Conservation (phyloP, 108 stramenopile genomes). For the Schizochytrium sp. region DNA sequence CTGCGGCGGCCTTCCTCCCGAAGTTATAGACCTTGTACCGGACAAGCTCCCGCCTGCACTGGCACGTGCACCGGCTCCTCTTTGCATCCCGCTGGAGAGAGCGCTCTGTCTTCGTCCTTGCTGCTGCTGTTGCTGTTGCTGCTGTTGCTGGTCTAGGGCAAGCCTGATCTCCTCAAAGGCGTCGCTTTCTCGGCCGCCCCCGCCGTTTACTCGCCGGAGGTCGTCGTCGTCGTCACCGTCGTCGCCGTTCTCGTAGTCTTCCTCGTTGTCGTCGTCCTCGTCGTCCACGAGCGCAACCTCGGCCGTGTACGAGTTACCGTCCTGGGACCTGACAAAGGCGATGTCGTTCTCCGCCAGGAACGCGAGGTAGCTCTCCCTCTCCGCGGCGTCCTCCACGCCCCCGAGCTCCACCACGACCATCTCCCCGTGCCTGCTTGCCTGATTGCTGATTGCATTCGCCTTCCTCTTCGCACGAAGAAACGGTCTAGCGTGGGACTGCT, state of each 20-base stretch:
- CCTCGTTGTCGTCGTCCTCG: not conserved
- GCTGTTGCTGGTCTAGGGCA: too few species aligned
- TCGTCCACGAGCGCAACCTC: not conserved
- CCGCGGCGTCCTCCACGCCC: not conserved
- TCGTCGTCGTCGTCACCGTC: not conserved
- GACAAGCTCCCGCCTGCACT: not conserved
- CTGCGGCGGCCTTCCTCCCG: not conserved
- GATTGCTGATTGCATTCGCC: not conserved
- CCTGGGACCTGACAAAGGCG: not conserved
- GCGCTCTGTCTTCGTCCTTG: too few species aligned
- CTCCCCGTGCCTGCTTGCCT: not conserved
- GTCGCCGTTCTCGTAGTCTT: not conserved
- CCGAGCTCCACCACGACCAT: slow-evolving; percentile 15
- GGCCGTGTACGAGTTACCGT: not conserved
- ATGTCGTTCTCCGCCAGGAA: slow-evolving; percentile 16
- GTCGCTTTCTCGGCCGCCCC: not conserved
- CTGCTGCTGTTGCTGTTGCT: too few species aligned
- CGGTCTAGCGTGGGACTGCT: not conserved
- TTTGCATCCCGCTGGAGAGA: not conserved
- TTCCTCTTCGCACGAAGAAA: not conserved
- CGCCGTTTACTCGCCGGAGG: not conserved
- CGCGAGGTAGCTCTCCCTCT: not conserved
- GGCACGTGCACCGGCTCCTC: not conserved
- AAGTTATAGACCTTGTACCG: not conserved
- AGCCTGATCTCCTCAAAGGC: too few species aligned